Evolutionary conservation across 371 early-diverging fungal species (phyloP).

Genomic region (Saksenaea oblongispora): DNA sequence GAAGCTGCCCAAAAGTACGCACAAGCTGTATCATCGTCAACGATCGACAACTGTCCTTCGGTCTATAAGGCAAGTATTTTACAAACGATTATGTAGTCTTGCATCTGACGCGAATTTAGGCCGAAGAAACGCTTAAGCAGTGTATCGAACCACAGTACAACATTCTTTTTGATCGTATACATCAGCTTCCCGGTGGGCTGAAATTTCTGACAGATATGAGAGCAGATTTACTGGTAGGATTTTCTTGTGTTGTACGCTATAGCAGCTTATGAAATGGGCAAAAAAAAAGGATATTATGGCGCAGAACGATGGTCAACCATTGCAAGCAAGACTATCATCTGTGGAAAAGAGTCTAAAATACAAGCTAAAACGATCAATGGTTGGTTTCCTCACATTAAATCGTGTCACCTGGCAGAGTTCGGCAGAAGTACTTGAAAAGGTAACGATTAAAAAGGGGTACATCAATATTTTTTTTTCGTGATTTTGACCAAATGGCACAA

Average conservation of each 20-base stretch:
- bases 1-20: not conserved
- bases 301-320: not conserved
- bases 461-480: not conserved
- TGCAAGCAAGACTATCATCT: not conserved
- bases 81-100: constrained; percentile 17
- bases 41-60: not conserved
- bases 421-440: constrained; percentile 77
- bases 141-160: constrained; percentile 65
- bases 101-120: constrained; percentile 13
- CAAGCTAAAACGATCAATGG: constrained; percentile 67
- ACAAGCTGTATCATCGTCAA: not conserved
- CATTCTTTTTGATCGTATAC: constrained; percentile 71
- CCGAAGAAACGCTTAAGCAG: constrained; percentile 60
- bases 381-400: constrained; percentile 70
- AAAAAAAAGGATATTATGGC: constrained; percentile 16
- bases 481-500: not conserved
- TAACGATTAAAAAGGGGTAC: constrained; percentile 21
- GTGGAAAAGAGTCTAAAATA: constrained; percentile 62
- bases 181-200: constrained; percentile 74
- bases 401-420: constrained; percentile 80
- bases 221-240: constrained; percentile 65
- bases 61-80: constrained; percentile 21
- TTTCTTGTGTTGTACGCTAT: no score
- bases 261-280: no score
- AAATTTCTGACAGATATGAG: constrained; percentile 75